Evolutionary conservation across 306 rosid genomes (phyloP), one percentile per base, ranked within the genome.

Genomic region (Quercus gilva): DNA sequence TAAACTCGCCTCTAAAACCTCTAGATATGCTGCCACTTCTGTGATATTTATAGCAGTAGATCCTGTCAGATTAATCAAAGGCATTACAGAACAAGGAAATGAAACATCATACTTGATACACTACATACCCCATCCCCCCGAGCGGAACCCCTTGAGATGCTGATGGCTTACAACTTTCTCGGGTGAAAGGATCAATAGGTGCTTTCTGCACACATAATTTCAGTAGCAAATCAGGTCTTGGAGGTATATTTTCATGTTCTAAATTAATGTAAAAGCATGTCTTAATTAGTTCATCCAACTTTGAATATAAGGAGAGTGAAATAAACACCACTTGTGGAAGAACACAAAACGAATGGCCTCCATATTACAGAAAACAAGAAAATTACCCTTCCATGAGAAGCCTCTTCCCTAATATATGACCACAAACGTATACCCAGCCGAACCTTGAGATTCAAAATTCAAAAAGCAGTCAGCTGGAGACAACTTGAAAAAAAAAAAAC

Each of bases 21-120:
- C 99, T 91, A 73, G 99, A 95, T 82, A 95, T 93, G 88, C 99
- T 95, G 81, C 99, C 99, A 81, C 99, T 93, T 79, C 99, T 95
- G 94, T 12, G 64, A 74, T 43, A 83, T 57, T 74, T 37, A 63
- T 35, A 71, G 41, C 43, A 55, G 78, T 63, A 76, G 72, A 79
- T 58, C 79, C 74, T 61, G 73, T 81, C 58, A 73, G 67, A 68
- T 55, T 82, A 74, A 70, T 74, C 70, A 67, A 49, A 43, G 68
- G 59, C 23, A 69, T 43, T 33, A 37, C 31, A 51, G 37, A 7
- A 26, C 15, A 29, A 52, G 33, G 28, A 76, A 43, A 5, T 63
- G 68, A 43, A 78, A 29, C 29, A 71, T 59, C 17, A 15, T 41
- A 80, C 21, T 71, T 64, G 57, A 80, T 61, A 60, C 49, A 70